Percentiles rank a stretch among this genome's conserved stretches.
Evolutionary conservation across 352 stramenopile species (phyloP).

Genomic region (Plasmopara viticola): DNA sequence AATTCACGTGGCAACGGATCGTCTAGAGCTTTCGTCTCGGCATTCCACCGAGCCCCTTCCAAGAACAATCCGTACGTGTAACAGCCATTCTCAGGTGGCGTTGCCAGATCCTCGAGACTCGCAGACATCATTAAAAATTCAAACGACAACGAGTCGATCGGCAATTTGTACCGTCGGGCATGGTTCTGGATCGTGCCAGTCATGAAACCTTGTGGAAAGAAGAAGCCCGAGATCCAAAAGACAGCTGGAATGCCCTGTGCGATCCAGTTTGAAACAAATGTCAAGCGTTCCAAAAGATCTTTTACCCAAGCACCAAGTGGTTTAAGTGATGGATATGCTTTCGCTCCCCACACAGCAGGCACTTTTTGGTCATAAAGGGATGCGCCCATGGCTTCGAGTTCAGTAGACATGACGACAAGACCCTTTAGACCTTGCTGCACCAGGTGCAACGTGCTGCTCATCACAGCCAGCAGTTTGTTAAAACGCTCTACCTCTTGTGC

Average conservation of each 20-base stretch:
- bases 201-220: slow-evolving; percentile 91
- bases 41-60: slow-evolving; percentile 35
- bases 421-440: slow-evolving; percentile 85
- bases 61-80: slow-evolving; percentile 36
- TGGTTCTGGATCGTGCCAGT: slow-evolving; percentile 92
- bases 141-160: slow-evolving; percentile 84
- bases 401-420: slow-evolving; percentile 83
- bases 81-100: slow-evolving; percentile 25
- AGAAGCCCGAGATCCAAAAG: slow-evolving; percentile 91
- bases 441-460: slow-evolving; percentile 79
- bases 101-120: slow-evolving; percentile 35
- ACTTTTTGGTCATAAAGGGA: slow-evolving; percentile 86
- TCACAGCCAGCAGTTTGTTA: slow-evolving; percentile 78
- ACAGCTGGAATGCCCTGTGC: slow-evolving; percentile 66
- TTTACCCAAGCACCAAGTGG: slow-evolving; percentile 83
- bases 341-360: slow-evolving; percentile 79
- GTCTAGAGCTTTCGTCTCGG: slow-evolving; percentile 59
- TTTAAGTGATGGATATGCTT: slow-evolving; percentile 90
- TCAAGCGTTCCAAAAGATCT: slow-evolving; percentile 72
- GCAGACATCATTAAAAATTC: slow-evolving; percentile 66
- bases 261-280: slow-evolving; percentile 72
- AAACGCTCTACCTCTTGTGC: slow-evolving; percentile 89
- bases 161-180: slow-evolving; percentile 73
- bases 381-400: slow-evolving; percentile 83
- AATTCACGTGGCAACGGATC: slow-evolving; percentile 90